Evolutionary conservation across 23 red algal species (phyloP).

Genomic region (Gracilaria vermiculophylla): DNA sequence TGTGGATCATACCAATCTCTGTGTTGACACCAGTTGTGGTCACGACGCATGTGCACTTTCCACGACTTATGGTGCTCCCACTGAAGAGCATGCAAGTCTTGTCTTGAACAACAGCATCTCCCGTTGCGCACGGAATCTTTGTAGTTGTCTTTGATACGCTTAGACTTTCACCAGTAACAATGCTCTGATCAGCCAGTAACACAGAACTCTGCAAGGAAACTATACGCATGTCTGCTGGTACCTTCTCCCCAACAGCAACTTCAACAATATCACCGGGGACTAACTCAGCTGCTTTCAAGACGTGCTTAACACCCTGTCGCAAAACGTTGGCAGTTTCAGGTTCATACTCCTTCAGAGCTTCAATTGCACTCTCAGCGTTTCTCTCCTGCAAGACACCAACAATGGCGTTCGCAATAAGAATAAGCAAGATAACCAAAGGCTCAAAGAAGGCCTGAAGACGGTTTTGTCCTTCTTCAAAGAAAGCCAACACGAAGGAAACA

Average conservation of each 20-base stretch:
- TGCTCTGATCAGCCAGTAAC: slow-evolving; percentile 86
- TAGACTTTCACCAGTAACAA: slow-evolving; percentile 92
- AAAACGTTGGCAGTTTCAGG: slow-evolving; percentile 86
- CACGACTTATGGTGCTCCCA: slow-evolving; percentile 85
- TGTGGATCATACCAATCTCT: slow-evolving; percentile 92
- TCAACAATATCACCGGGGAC: slow-evolving; percentile 96
- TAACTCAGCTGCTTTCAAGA: slow-evolving; percentile 71
- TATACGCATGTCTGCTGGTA: slow-evolving; percentile 93
- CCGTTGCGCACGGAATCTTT: slow-evolving; percentile 24
- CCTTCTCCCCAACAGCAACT: slow-evolving; percentile 85
- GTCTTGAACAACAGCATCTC: slow-evolving; percentile 88
- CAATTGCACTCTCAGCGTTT: slow-evolving; percentile 94
- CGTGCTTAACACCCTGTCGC: slow-evolving; percentile 47
- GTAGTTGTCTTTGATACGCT: slow-evolving; percentile 80
- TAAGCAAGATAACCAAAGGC: slow-evolving; percentile 93
- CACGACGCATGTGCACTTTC: slow-evolving; percentile 77
- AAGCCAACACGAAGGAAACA: slow-evolving; percentile 87
- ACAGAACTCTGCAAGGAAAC: slow-evolving; percentile 76
- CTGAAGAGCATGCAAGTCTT: slow-evolving; percentile 96
- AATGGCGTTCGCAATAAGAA: slow-evolving; percentile 93
- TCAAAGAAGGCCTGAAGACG: slow-evolving; percentile 90
- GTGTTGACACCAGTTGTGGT: slow-evolving; percentile 77
- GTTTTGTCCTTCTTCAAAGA: slow-evolving; percentile 82
- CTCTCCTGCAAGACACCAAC: slow-evolving; percentile 96
- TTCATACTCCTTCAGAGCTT: slow-evolving; percentile 87